Base-by-base conservation (phyloP, 2,329 filamentous ascomycete species). In the Arthrobotrys pseudoclavata region DNA sequence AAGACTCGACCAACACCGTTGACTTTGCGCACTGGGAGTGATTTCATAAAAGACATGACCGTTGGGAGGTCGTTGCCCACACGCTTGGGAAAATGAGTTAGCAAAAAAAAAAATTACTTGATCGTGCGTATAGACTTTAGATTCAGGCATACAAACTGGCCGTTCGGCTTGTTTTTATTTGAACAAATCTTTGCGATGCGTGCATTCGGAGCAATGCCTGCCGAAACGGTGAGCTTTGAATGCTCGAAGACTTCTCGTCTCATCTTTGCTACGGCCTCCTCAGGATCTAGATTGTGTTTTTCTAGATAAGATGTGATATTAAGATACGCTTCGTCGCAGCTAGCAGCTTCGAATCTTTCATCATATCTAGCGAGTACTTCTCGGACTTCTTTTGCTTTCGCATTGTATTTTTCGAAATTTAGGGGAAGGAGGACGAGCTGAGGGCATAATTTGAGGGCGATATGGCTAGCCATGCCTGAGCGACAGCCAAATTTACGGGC, bases 151-250 rank as follows among this genome's bases (percentile, higher is more conserved):
- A 88, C 85, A 81, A 91, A 98, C 82, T 98, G 96, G 0, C 96
- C 96, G 81, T 99, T 97, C 0, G 96, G 96, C 82, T 99, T 99
- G 84, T 98, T 97, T 83, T 91, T 89, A 82, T 99, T 97, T 18
- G 93, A 97, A 81, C 92, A 93, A 34, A 99, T 97, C 84, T 99
- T 99, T 31, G 96, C 95, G 13, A 99, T 86, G 82, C 94, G 95
- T 0, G 94, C 91, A 83, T 99, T 99, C 0, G 93, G 92, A 0
- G 94, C 95, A 76, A 99, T 97, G 0, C 96, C 96, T 0, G 95
- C 96, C 15, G 94, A 97, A 2, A 99, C 91, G 0, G 94, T 97
- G 70, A 99, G 91, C 45, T 91, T 89, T 0, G 93, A 91, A 81
- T 88, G 90, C 76, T 92, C 88, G 42, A 91, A 87, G 0, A 99